Conservation (phyloP, 1,284 basidiomycete species). For the Rhodotorula sp. region DNA sequence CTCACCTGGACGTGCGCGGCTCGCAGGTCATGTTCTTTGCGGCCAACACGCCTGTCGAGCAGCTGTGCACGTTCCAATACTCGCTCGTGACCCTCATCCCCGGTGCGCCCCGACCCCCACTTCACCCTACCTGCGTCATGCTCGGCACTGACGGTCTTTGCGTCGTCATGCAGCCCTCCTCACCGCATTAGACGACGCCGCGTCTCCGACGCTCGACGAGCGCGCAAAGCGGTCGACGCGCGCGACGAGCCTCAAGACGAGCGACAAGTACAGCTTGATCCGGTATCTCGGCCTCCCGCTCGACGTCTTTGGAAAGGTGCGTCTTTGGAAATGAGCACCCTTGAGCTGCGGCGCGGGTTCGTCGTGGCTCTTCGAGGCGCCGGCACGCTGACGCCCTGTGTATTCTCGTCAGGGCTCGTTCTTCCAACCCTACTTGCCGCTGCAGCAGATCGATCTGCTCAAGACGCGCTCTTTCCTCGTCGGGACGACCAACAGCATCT, state of each 20-base stretch:
- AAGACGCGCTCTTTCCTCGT: conserved; percentile 77
- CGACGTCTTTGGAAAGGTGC: conserved; percentile 57
- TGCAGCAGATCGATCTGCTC: conserved; percentile 92
- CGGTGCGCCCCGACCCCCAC: conserved; percentile 48
- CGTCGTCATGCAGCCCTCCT: conserved; percentile 68
- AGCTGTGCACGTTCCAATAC: conserved; percentile 95
- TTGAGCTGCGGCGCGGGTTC: neutral
- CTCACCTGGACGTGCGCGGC: neutral
- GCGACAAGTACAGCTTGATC: conserved; percentile 86
- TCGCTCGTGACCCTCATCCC: conserved; percentile 63
- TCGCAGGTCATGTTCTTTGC: conserved; percentile 91
- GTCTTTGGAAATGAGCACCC: neutral
- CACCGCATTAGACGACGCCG: conserved; percentile 84
- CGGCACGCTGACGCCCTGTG: neutral
- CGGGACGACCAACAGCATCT: conserved; percentile 92
- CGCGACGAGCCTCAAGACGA: conserved; percentile 80
- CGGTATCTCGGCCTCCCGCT: conserved; percentile 88
- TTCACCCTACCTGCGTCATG: conserved; percentile 64
- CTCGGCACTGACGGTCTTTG: neutral
- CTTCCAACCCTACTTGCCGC: conserved; percentile 95
- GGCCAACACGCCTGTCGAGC: conserved; percentile 79
- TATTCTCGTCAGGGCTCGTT: conserved; percentile 68
- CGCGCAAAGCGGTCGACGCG: conserved; percentile 64
- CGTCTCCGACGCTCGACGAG: conserved; percentile 78
- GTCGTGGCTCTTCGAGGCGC: neutral